phyloP scores from a whole-genome alignment of 2,329 filamentous ascomycete species.

The Trichocomaceae sp. region DNA sequence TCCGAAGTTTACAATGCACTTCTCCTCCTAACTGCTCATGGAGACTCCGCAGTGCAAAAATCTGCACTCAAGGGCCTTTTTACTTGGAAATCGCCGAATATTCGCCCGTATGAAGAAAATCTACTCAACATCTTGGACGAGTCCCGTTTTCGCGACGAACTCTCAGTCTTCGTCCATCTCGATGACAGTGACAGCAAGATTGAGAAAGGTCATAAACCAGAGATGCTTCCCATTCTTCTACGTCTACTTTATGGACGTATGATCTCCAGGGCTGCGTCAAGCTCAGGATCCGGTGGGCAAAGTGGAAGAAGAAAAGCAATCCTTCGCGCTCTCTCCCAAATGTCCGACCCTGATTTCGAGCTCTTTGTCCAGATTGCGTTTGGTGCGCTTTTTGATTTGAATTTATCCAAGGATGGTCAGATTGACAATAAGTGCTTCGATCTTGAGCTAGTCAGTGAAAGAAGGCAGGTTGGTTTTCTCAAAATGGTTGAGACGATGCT shows the following conservation, averaged over 20 bases:
- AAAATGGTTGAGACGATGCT: constrained; percentile 88
- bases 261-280: constrained; percentile 70
- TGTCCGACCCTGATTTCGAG: constrained; percentile 67
- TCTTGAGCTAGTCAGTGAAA: constrained; percentile 55
- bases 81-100: constrained; percentile 74
- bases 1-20: constrained; percentile 70
- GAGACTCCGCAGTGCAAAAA: constrained; percentile 84
- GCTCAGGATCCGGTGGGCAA: constrained; percentile 72
- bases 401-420: constrained; percentile 48
- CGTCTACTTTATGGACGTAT: constrained; percentile 83
- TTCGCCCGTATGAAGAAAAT: constrained; percentile 76
- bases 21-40: constrained; percentile 71
- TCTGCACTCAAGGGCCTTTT: constrained; percentile 76
- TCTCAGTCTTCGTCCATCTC: constrained; percentile 78
- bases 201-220: constrained; percentile 62
- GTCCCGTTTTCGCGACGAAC: constrained; percentile 82
- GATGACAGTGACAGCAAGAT: constrained; percentile 60
- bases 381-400: constrained; percentile 58
- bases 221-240: constrained; percentile 78
- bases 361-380: constrained; percentile 77
- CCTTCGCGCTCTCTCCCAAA: constrained; percentile 70
- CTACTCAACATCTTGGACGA: constrained; percentile 84
- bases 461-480: constrained; percentile 83
- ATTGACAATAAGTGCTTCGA: constrained; percentile 50
- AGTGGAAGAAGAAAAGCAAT: constrained; percentile 67